These are phyloP conservation scores for Penicillium fimorum DNA, from an alignment of 495 filamentous ascomycete genomes.

Conservation along the genomic window DNA sequence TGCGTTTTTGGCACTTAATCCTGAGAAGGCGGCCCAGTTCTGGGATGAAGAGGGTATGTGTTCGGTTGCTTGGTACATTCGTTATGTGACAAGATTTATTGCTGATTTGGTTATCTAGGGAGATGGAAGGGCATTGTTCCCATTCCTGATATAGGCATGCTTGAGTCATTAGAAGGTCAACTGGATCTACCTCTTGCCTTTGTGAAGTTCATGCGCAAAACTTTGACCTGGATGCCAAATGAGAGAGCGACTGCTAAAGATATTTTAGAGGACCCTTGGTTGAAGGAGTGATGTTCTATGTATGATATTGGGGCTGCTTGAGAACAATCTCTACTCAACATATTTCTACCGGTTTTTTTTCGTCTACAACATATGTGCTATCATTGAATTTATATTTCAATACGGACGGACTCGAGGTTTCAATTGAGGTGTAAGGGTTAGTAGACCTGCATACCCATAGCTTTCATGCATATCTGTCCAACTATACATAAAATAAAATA, in stretches of 20 bases:
- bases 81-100: neutral
- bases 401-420: neutral
- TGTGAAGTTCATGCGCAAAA: slow-evolving; percentile 32
- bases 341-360: neutral
- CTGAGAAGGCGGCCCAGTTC: slow-evolving; percentile 24
- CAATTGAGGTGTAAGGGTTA: neutral
- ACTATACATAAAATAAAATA: too few relatives aligned
- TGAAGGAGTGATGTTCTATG: slow-evolving; percentile 7
- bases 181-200: slow-evolving; percentile 34
- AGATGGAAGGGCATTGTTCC: slow-evolving; percentile 27
- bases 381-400: neutral
- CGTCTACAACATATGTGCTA: neutral
- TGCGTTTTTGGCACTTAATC: slow-evolving; percentile 33
- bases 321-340: neutral
- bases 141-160: slow-evolving; percentile 25
- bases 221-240: slow-evolving; percentile 38
- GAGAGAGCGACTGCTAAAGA: slow-evolving; percentile 39
- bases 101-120: slow-evolving; percentile 7
- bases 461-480: neutral
- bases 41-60: slow-evolving; percentile 29
- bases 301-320: neutral
- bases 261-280: slow-evolving; percentile 37
- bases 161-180: slow-evolving; percentile 26
- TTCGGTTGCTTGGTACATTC: neutral
- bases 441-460: neutral